Base-by-base conservation (phyloP, 2,329 filamentous ascomycete species). In the Clonostachys chloroleuca region DNA sequence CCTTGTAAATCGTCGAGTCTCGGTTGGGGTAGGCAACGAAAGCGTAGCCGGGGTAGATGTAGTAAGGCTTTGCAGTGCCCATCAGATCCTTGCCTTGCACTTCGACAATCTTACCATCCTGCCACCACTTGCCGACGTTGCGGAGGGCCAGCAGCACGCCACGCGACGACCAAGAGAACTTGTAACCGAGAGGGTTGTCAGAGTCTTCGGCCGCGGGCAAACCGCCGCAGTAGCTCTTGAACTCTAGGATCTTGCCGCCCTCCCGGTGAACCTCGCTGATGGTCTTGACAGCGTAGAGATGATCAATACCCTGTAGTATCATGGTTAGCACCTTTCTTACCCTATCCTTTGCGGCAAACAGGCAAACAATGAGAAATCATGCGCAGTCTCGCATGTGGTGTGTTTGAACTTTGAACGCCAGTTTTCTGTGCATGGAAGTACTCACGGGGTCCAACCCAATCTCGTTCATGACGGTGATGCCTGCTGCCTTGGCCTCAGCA, bases 391-490 rank as follows among this genome's bases (percentile, higher is more conserved):
- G 24, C 24, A 10, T 30, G 24, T 10, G 24, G 10, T 30, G 24
- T 30, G 24, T 30, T 30, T 30, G 24, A 30, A 10, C 24, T 30
- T 30, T 30, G 24, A 9, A 30, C 24, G 24, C 8, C 7, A 24
- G 8, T 24, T 24, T 3, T 24, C 24, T 24, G 24, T 9, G 24
- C 24, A 24, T 30, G 24, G 9, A 10, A 30, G 8, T 30, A 30
- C 24, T 30, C 24, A 30, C 24, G 9, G 24, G 20, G 60, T 72
- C 69, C 50, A 87, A 63, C 52, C 90, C 90, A 63, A 95, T 95
- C 80, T 97, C 92, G 72, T 97, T 96, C 87, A 96, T 92, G 64
- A 96, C 92, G 12, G 90, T 95, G 64, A 96, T 96, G 51, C 91
- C 92, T 16, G 92, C 92, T 53, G 86, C 87, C 78, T 96, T 95